Base-by-base conservation (phyloP, 768 basidiomycete species). In the Lactarius hatsudake region DNA sequence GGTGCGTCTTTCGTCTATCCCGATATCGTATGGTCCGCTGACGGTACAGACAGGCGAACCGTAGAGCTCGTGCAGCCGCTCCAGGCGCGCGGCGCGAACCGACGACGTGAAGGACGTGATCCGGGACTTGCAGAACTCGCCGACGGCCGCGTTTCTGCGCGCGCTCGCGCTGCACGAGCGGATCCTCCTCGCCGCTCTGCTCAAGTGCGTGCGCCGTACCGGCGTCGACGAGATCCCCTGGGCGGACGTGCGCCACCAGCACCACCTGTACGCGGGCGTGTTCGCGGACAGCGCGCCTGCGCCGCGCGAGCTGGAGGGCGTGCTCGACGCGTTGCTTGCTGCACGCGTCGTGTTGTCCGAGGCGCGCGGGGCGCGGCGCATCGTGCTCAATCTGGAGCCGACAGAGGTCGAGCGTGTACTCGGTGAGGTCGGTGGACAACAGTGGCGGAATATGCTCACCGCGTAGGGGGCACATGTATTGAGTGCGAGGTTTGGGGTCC, bases 161-260 rank as follows among this genome's bases (percentile, higher is more conserved):
- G 87, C 91, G 42, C 89, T 93, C 71, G 91, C 91, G 77, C 83
- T 94, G 69, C 93, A 96, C 73, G 94, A 97, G 74, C 86, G 90
- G 48, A 82, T 96, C 57, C 89, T 97, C 88, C 82, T 98, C 20
- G 90, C 89, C 18, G 86, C 94, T 1, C 75, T 96, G 43, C 78
- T 96, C 30, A 89, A 90, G 72, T 94, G 93, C 73, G 83, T 93
- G 54, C 87, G 88, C 75, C 82, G 90, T 54, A 88, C 91, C 68
- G 95, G 95, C 32, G 84, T 98, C 0, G 89, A 93, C 61, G 93
- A 95, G 78, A 88, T 98, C 58, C 86, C 86, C 71, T 95, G 91
- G 91, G 83, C 83, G 32, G 89, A 93, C 69, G 90, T 96, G 51
- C 83, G 87, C 65, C 81, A 87, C 62, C 94, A 96, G 74, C 92